Conservation (phyloP, 2,329 filamentous ascomycete species). For the Arthrobotrys iridis region DNA sequence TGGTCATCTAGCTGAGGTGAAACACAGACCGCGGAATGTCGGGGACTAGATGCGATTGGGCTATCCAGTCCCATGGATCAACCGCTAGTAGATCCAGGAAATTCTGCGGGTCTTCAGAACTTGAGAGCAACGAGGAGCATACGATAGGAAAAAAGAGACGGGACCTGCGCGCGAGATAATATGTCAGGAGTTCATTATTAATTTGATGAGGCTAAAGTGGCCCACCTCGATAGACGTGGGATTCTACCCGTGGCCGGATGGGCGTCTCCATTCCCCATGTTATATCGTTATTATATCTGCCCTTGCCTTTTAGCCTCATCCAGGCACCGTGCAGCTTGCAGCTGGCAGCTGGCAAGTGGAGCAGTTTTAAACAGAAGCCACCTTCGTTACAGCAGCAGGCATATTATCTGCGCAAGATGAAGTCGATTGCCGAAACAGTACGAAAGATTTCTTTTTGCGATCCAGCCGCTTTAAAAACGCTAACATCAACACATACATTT, state of each 20-base stretch:
- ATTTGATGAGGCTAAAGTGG: conserved; percentile 6
- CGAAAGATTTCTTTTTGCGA: conserved; percentile 18
- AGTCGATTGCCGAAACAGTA: conserved; percentile 23
- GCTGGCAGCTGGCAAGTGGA: conserved; percentile 10
- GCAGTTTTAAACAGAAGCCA: conserved; percentile 17
- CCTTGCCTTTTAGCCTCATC: conserved; percentile 5
- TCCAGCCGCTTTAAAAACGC: neutral
- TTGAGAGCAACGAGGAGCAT: neutral
- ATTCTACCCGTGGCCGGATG: conserved; percentile 27
- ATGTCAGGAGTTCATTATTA: conserved; percentile 11
- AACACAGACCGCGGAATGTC: conserved; percentile 45
- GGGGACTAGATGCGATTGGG: conserved; percentile 48
- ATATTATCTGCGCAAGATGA: conserved; percentile 6
- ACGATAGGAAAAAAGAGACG: neutral
- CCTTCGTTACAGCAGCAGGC: neutral
- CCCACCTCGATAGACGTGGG: neutral
- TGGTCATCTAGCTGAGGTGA: conserved; percentile 40
- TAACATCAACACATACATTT: conserved; percentile 18
- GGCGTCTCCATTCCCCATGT: conserved; percentile 38
- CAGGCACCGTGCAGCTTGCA: conserved; percentile 24
- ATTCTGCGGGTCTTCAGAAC: neutral
- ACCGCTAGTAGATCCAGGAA: conserved; percentile 44
- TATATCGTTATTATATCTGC: conserved; percentile 8
- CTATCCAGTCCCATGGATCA: conserved; percentile 52
- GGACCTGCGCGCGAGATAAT: neutral